A percentile compares a stretch with the other conserved stretches of the same genome.
Conservation (phyloP, 148 eudicot species). For the Heliamphora exappendiculata region DNA sequence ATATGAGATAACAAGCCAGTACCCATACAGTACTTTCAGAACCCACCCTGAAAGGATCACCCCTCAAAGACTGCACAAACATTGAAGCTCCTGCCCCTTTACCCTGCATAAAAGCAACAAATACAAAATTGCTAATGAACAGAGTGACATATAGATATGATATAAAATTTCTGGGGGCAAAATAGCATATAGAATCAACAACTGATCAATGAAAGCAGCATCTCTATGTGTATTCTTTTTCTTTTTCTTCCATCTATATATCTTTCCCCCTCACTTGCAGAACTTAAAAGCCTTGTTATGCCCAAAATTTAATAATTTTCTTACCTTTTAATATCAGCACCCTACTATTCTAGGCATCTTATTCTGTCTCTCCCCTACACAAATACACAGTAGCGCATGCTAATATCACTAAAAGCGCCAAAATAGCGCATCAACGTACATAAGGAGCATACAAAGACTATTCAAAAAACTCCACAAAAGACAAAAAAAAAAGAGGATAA, state of each 20-base stretch:
- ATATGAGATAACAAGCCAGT: no score
- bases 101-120: slow-evolving; percentile 44
- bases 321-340: neutral
- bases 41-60: slow-evolving; percentile 86
- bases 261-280: no score
- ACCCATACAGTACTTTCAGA: no score
- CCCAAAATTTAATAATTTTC: neutral
- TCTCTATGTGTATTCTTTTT: no score
- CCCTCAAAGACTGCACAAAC: slow-evolving; percentile 91
- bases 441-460: no score
- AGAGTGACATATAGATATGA: neutral
- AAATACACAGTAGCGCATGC: neutral
- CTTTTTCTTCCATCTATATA: no score
- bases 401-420: no score
- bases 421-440: no score
- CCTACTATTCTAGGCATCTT: neutral
- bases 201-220: neutral
- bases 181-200: neutral
- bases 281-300: no score
- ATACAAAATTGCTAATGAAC: neutral
- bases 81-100: slow-evolving; percentile 62
- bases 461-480: no score
- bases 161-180: neutral
- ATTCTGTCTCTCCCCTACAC: neutral
- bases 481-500: no score